Conservation (phyloP, 2,329 filamentous ascomycete species). For the Talaromyces piceae region DNA sequence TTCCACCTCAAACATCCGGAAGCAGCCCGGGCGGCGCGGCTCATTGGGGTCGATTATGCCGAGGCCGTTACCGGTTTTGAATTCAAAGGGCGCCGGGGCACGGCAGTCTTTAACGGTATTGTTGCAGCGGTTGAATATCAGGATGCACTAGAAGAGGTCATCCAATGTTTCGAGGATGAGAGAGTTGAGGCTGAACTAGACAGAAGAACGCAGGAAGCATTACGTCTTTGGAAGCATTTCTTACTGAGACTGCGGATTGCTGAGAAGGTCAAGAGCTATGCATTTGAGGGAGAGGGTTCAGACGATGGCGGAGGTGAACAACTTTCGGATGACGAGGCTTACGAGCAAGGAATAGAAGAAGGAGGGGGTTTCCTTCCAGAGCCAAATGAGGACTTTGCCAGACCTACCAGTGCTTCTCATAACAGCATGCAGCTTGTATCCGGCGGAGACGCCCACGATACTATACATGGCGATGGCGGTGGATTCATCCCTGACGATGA, state of each 20-base stretch:
- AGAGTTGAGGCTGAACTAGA: constrained; percentile 57
- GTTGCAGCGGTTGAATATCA: constrained; percentile 66
- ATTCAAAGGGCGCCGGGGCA: constrained; percentile 79
- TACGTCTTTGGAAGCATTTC: constrained; percentile 54
- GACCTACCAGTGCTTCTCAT: neutral
- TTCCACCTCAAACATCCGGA: constrained; percentile 50
- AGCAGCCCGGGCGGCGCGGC: constrained; percentile 62
- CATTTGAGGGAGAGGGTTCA: constrained; percentile 27
- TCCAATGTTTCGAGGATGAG: constrained; percentile 61
- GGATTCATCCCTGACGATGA: neutral
- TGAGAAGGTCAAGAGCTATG: constrained; percentile 60
- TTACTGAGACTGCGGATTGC: constrained; percentile 60
- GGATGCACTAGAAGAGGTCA: constrained; percentile 64
- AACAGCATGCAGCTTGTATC: neutral
- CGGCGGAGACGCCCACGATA: constrained; percentile 6
- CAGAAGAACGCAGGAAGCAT: constrained; percentile 40
- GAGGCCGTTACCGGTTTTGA: constrained; percentile 85
- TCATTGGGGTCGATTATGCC: constrained; percentile 76
- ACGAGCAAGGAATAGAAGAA: neutral
- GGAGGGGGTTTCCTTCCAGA: constrained; percentile 25
- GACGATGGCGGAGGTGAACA: constrained; percentile 32
- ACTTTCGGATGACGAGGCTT: constrained; percentile 20
- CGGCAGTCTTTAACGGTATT: constrained; percentile 69
- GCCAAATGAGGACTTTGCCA: constrained; percentile 1
- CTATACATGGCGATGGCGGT: neutral